Percentiles rank a stretch among this genome's conserved stretches.
These are phyloP conservation scores for Orbilia blumenaviensis DNA, from an alignment of 2,329 filamentous ascomycete genomes.

Conservation along the genomic window DNA sequence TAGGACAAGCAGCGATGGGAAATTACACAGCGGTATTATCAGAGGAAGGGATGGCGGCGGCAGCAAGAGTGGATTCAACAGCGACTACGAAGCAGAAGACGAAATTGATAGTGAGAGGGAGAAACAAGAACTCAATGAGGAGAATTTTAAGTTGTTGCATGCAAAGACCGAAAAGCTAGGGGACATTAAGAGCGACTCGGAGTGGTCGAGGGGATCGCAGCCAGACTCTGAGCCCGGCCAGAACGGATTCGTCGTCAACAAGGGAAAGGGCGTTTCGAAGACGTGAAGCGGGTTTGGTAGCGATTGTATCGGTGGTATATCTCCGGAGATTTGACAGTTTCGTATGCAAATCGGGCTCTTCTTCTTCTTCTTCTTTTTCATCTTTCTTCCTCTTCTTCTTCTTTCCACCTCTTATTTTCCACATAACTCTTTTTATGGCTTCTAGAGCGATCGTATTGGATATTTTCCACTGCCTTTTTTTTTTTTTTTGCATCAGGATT, in stretches of 20 bases:
- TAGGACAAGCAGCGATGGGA: conserved; percentile 14
- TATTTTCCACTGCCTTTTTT: conserved; percentile 4
- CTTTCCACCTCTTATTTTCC: background rate
- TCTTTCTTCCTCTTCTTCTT: background rate
- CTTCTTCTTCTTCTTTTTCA: background rate
- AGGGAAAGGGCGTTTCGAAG: background rate
- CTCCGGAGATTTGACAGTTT: background rate
- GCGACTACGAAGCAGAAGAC: conserved; percentile 51
- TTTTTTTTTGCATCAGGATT: background rate
- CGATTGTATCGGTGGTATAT: background rate
- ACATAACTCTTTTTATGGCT: background rate
- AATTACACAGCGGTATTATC: conserved; percentile 14
- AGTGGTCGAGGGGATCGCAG: conserved; percentile 44
- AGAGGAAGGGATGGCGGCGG: conserved; percentile 47
- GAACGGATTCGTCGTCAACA: background rate
- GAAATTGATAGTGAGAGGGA: conserved; percentile 48
- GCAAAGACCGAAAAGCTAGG: conserved; percentile 22
- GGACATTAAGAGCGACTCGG: conserved; percentile 50
- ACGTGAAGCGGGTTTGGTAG: background rate
- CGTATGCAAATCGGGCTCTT: background rate
- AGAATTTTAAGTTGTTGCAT: conserved; percentile 19
- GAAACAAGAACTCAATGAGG: conserved; percentile 19
- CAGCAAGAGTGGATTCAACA: conserved; percentile 53
- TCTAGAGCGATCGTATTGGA: background rate
- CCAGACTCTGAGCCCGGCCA: conserved; percentile 6